A percentile compares a stretch with the other conserved stretches of the same genome.
Conservation (phyloP, 2,329 filamentous ascomycete genomes). For the Domatiomyces catenatus region DNA sequence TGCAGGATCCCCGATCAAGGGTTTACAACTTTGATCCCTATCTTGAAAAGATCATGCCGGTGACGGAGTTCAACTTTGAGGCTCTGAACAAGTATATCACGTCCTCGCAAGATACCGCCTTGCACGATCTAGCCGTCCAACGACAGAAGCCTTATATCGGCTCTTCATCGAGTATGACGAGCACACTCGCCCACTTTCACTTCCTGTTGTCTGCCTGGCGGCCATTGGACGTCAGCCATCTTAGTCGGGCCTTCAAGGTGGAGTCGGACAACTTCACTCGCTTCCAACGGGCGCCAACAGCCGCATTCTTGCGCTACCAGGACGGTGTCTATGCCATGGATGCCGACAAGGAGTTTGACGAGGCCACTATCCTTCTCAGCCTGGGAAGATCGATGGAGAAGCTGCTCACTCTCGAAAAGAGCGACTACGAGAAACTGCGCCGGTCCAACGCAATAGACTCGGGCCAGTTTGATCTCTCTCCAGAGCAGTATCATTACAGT, state of each 20-base stretch:
- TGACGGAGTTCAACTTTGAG: constrained; percentile 80
- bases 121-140: constrained; percentile 53
- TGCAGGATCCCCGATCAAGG: constrained; percentile 73
- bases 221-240: constrained; percentile 46
- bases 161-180: constrained; percentile 94
- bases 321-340: constrained; percentile 88
- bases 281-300: constrained; percentile 56
- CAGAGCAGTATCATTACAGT: constrained; percentile 77
- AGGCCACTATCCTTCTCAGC: constrained; percentile 72
- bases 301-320: constrained; percentile 67
- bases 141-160: constrained; percentile 70
- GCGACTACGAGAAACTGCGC: constrained; percentile 75
- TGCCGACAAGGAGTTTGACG: constrained; percentile 82
- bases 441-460: constrained; percentile 53
- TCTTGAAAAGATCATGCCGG: constrained; percentile 80
- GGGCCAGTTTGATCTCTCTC: constrained; percentile 45
- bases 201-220: constrained; percentile 79
- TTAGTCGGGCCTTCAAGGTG: constrained; percentile 53
- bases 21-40: constrained; percentile 98
- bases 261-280: constrained; percentile 53
- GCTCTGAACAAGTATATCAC: constrained; percentile 77
- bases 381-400: constrained; percentile 96
- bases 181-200: constrained; percentile 77
- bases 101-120: constrained; percentile 63
- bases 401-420: constrained; percentile 65